phyloP scores from a whole-genome alignment of 441 rosid genomes.

The Isatis lusitanica region DNA sequence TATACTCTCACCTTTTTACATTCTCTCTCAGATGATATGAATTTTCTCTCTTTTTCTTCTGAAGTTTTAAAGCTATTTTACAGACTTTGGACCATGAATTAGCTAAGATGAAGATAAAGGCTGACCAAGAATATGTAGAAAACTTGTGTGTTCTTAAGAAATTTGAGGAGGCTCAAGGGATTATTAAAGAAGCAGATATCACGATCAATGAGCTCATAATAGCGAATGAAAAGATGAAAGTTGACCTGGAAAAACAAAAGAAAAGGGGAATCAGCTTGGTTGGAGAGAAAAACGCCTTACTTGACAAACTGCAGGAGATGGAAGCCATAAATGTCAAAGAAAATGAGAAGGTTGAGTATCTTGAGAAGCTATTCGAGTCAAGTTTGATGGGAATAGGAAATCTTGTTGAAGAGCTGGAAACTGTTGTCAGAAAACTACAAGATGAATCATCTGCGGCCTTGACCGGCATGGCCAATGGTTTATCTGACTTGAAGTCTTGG shows the following conservation, averaged over 20 bases:
- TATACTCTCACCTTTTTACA: background rate
- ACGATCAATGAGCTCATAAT: conserved; percentile 77
- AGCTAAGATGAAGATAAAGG: conserved; percentile 65
- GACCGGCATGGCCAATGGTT: conserved; percentile 48
- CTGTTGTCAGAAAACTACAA: conserved; percentile 49
- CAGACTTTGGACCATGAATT: conserved; percentile 83
- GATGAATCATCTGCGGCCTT: conserved; percentile 50
- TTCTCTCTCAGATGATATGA: conserved; percentile 3
- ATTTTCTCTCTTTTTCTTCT: conserved; percentile 1
- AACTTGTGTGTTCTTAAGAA: conserved; percentile 72
- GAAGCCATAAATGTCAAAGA: conserved; percentile 52
- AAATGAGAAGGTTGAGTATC: conserved; percentile 58
- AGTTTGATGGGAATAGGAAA: conserved; percentile 60
- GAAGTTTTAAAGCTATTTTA: conserved; percentile 17
- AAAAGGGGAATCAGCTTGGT: conserved; percentile 44
- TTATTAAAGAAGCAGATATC: conserved; percentile 86
- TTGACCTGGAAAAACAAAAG: conserved; percentile 60
- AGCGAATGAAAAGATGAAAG: conserved; percentile 80
- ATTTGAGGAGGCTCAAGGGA: conserved; percentile 90
- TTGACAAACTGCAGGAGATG: conserved; percentile 55
- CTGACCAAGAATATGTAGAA: conserved; percentile 65
- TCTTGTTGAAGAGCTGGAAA: conserved; percentile 68
- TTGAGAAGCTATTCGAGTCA: conserved; percentile 63
- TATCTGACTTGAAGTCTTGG: conserved; percentile 50
- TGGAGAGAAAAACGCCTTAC: conserved; percentile 59